These are phyloP conservation scores for Raffaelea albimanens DNA, from an alignment of 2,329 filamentous ascomycete species.

Conservation along the genomic window DNA sequence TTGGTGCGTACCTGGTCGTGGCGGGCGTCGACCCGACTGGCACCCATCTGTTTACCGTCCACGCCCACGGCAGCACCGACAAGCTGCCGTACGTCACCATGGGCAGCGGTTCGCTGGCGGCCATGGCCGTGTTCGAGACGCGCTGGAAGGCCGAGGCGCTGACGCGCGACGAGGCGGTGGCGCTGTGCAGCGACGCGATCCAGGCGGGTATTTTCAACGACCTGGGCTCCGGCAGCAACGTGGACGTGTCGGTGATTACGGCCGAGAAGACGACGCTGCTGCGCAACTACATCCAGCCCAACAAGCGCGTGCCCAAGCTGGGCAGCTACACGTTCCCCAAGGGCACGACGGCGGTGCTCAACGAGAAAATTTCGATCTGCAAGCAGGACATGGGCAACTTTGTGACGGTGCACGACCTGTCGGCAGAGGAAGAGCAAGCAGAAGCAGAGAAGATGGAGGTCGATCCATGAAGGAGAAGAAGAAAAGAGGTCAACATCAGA, in stretches of 20 bases:
- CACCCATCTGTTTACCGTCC: constrained; percentile 91
- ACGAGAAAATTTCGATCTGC: constrained; percentile 82
- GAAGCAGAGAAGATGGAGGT: constrained; percentile 58
- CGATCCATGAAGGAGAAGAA: constrained; percentile 41
- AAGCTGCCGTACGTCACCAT: constrained; percentile 99
- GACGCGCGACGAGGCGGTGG: constrained; percentile 70
- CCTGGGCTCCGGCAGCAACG: constrained; percentile 90
- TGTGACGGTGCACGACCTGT: constrained; percentile 80
- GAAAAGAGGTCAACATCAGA: not conserved
- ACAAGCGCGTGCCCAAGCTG: constrained; percentile 83
- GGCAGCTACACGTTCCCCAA: constrained; percentile 84
- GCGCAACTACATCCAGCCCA: constrained; percentile 88
- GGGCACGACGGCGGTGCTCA: constrained; percentile 91
- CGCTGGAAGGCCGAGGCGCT: constrained; percentile 71
- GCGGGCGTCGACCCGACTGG: constrained; percentile 95
- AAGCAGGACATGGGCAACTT: constrained; percentile 92
- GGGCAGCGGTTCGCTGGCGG: constrained; percentile 90
- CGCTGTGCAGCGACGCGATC: constrained; percentile 77
- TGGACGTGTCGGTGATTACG: constrained; percentile 93
- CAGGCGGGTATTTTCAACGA: constrained; percentile 98
- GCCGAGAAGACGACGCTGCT: constrained; percentile 88
- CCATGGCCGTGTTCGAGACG: constrained; percentile 97
- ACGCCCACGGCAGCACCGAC: constrained; percentile 96
- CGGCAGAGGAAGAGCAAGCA: constrained; percentile 36
- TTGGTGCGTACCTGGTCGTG: constrained; percentile 95